Base-by-base conservation (phyloP, 2,329 filamentous ascomycete species). In the Didymella pomorum region DNA sequence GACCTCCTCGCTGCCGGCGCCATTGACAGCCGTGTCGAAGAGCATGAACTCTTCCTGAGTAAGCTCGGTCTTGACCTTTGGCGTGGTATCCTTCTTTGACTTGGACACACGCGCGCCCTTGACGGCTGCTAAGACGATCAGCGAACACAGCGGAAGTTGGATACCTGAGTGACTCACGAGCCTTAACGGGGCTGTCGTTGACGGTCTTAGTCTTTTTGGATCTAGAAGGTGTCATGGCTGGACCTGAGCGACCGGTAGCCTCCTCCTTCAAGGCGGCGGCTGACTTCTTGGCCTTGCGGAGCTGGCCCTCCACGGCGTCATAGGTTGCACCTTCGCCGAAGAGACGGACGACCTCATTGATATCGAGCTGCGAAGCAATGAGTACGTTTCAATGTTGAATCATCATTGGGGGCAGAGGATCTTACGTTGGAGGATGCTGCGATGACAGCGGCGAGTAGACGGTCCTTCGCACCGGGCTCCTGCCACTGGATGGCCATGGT, bases 321-420 rank as follows among this genome's bases (percentile, higher is more conserved):
- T 82, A 82, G 0, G 79, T 83, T 0, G 80, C 79, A 0, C 77
- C 79, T 8, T 75, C 63, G 1, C 80, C 81, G 62, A 80, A 84
- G 50, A 80, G 69, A 2, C 68, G 64, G 0, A 82, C 82, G 23
- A 83, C 78, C 3, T 73, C 69, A 2, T 65, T 67, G 64, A 79
- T 78, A 56, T 84, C 77, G 21, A 82, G 72, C 82, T 85, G 55
- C 43, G 23, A 2, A 4, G 26, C 2, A 4, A 8, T 23, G 45
- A 44, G 25, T 45, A 12, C 25, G 23, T 31, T 18, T 37, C 3
- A 47, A 21, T 25, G 51, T n/a, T 12, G 5, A 14, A 10, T 4
- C 12, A 8, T n/a, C 9, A n/a, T 18, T 26, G 28, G 18, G 20
- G 12, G n/a, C 2, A 12, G 3, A 1, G n/a, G 21, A 33, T 41